Evolutionary conservation across 2,329 filamentous ascomycete species (phyloP).

Genomic region (Zasmidium angulare): DNA sequence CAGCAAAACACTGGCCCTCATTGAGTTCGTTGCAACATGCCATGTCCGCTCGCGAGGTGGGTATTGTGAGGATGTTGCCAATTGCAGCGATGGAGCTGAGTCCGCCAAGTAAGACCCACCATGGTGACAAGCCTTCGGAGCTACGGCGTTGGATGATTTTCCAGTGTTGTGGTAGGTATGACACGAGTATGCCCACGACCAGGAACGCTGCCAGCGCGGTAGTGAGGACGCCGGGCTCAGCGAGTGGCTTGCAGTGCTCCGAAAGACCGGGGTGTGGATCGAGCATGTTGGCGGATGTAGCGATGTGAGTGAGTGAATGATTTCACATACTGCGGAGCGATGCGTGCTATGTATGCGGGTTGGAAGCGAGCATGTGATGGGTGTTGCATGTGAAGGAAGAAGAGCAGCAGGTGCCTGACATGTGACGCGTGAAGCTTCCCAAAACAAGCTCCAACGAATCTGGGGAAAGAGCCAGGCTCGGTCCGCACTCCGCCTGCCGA

Average conservation of each 20-base stretch:
- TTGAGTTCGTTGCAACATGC: slow-evolving; percentile 81
- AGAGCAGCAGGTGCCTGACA: not conserved
- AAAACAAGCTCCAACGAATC: not conserved
- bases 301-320: not conserved
- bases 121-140: slow-evolving; percentile 92
- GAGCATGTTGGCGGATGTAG: not conserved
- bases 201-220: slow-evolving; percentile 55
- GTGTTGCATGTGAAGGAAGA: not conserved
- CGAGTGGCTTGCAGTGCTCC: slow-evolving; percentile 29
- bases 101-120: slow-evolving; percentile 90
- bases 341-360: not conserved
- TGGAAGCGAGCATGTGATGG: not conserved
- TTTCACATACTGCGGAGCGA: not conserved
- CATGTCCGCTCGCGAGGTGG: slow-evolving; percentile 79
- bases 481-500: not conserved
- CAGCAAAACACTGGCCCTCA: slow-evolving; percentile 78
- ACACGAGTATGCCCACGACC: slow-evolving; percentile 82
- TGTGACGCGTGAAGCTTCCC: not conserved
- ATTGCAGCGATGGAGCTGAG: slow-evolving; percentile 83
- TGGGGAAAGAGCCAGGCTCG: not conserved
- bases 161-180: slow-evolving; percentile 91
- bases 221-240: slow-evolving; percentile 28
- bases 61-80: slow-evolving; percentile 86
- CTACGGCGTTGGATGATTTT: slow-evolving; percentile 84
- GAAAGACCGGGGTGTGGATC: slow-evolving; percentile 5